Percentiles rank a stretch among this genome's conserved stretches.
phyloP scores from a whole-genome alignment of 441 rosid genomes.

The Populus hybrid region DNA sequence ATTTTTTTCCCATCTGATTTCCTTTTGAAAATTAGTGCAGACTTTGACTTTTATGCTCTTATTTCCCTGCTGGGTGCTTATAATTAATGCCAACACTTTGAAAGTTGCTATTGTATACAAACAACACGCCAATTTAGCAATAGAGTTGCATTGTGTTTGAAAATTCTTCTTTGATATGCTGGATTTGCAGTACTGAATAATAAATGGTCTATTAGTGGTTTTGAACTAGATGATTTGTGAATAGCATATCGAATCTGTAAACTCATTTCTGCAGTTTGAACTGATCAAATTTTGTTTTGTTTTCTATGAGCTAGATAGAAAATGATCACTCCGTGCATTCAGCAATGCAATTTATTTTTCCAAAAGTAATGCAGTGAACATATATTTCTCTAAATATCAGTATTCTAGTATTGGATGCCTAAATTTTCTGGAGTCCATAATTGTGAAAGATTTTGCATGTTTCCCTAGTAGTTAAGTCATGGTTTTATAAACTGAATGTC shows the following conservation, averaged over 20 bases:
- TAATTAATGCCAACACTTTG: background rate
- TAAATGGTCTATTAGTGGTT: background rate
- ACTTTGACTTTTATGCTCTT: background rate
- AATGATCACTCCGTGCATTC: background rate
- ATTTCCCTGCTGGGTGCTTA: background rate
- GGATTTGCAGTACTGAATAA: constrained; percentile 3
- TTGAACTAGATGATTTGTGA: background rate
- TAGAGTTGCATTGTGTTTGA: constrained; percentile 1
- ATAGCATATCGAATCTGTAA: background rate
- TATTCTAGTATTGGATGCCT: too few relatives aligned
- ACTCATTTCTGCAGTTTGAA: background rate
- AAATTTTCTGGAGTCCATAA: too few relatives aligned
- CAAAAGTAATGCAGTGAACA: too few relatives aligned
- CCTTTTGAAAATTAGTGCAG: constrained; percentile 2
- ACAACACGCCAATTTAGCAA: background rate
- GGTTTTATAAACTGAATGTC: too few relatives aligned
- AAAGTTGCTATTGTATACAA: constrained; percentile 6
- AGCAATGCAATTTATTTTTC: too few relatives aligned
- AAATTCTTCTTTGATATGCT: constrained; percentile 5
- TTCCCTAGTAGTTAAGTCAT: too few relatives aligned
- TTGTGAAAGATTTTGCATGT: too few relatives aligned
- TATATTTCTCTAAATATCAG: too few relatives aligned
- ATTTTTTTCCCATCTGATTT: background rate
- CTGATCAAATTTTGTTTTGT: background rate
- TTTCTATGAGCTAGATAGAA: background rate